These are phyloP conservation scores for Rutstroemia sp. DNA, from an alignment of 2,329 filamentous ascomycete genomes.

Conservation along the genomic window DNA sequence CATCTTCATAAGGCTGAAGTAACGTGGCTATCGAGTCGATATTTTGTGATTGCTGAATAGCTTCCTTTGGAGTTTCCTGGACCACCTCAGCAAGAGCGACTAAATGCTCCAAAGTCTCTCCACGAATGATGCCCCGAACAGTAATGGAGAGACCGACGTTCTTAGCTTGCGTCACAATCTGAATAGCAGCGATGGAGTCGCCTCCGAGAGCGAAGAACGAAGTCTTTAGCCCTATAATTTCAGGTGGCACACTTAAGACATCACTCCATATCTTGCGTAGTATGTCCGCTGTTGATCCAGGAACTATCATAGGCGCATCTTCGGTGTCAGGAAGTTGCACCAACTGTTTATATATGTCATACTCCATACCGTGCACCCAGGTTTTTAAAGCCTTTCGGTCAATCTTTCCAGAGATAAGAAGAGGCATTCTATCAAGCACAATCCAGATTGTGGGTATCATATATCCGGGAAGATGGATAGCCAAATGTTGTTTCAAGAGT, in stretches of 20 bases:
- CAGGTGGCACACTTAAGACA: slow-evolving; percentile 13
- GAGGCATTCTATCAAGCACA: slow-evolving; percentile 26
- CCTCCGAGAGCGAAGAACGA: slow-evolving; percentile 35
- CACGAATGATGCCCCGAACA: slow-evolving; percentile 30
- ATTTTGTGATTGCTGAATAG: slow-evolving; percentile 21
- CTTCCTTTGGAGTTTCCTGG: slow-evolving; percentile 3
- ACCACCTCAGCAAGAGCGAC: slow-evolving; percentile 37
- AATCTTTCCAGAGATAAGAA: slow-evolving; percentile 29
- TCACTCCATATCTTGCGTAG: slow-evolving; percentile 15
- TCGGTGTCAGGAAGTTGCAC: neutral
- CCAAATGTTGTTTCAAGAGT: neutral
- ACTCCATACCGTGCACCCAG: slow-evolving; percentile 4
- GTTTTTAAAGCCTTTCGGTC: slow-evolving; percentile 32
- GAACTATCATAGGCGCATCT: neutral
- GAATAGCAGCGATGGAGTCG: slow-evolving; percentile 34
- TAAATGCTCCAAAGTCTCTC: slow-evolving; percentile 28
- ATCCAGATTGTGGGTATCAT: slow-evolving; percentile 32
- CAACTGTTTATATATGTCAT: neutral
- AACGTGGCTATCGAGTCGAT: too few species aligned
- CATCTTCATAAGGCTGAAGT: too few species aligned
- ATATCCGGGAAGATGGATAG: slow-evolving; percentile 30
- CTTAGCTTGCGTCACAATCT: slow-evolving; percentile 36
- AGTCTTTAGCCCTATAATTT: slow-evolving; percentile 19
- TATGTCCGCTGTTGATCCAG: slow-evolving; percentile 4
- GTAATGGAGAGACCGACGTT: slow-evolving; percentile 30